These are phyloP conservation scores for Linanthus parryae DNA, from an alignment of 148 eudicot genomes.

Conservation along the genomic window DNA sequence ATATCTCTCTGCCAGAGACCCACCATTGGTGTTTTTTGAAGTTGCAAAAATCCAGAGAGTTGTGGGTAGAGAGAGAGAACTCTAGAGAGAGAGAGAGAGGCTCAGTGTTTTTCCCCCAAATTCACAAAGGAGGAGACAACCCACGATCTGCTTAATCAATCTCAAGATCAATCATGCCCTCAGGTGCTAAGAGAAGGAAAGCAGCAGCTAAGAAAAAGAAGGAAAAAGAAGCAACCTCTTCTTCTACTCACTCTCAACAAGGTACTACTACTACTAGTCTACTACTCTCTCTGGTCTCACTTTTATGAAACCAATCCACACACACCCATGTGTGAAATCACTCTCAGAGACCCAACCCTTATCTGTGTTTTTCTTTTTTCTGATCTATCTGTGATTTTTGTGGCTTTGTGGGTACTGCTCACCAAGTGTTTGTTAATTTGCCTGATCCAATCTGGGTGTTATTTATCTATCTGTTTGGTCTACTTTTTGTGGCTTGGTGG, in stretches of 20 bases:
- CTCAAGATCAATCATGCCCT: constrained; percentile 51
- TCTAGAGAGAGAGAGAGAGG: background rate
- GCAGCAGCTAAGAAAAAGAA: constrained; percentile 73
- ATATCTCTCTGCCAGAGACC: no score
- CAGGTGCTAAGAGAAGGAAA: constrained; percentile 70
- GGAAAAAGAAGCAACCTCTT: constrained; percentile 15
- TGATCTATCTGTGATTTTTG: background rate
- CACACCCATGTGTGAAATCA: constrained; percentile 29
- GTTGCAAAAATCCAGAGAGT: no score
- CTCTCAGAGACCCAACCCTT: constrained; percentile 2
- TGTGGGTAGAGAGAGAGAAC: background rate
- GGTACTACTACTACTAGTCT: constrained; percentile 24
- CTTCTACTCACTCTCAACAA: constrained; percentile 30
- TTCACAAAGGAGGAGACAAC: constrained; percentile 12
- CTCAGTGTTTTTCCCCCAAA: background rate
- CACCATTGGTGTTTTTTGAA: no score
- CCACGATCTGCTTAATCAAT: constrained; percentile 16
- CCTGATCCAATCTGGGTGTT: background rate
- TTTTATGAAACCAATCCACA: constrained; percentile 1
- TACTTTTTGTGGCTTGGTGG: background rate
- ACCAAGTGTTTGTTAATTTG: background rate
- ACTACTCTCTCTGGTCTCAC: background rate
- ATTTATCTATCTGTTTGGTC: constrained; percentile 3
- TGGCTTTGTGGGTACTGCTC: constrained; percentile 6
- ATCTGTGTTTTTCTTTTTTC: constrained; percentile 4